phyloP scores from a whole-genome alignment of 2,329 filamentous ascomycete species.

The Penicillium glabrum region DNA sequence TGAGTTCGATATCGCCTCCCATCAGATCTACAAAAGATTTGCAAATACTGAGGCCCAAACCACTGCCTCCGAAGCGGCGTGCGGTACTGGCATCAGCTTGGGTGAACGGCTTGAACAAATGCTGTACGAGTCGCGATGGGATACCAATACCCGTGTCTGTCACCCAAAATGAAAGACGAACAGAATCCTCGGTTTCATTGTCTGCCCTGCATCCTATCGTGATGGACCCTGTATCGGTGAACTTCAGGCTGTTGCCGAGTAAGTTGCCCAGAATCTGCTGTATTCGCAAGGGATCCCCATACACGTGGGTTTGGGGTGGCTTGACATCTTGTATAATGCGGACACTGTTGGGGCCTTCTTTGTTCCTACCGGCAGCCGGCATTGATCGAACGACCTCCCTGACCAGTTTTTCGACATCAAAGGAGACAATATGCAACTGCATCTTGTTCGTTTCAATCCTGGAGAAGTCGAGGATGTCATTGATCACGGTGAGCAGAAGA shows the following conservation, averaged over 20 bases:
- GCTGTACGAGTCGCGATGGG: background rate
- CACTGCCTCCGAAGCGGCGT: background rate
- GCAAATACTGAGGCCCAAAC: background rate
- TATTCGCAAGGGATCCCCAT: background rate
- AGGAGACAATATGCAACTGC: background rate
- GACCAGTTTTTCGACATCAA: background rate
- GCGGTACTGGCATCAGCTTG: background rate
- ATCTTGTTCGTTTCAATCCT: slow-evolving; percentile 6
- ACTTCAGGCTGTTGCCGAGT: background rate
- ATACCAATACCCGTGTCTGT: background rate
- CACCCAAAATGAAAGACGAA: background rate
- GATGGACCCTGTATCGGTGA: background rate
- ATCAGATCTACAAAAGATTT: background rate
- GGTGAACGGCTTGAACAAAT: background rate
- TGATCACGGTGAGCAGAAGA: slow-evolving; percentile 3
- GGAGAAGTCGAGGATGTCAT: slow-evolving; percentile 9
- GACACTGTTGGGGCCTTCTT: background rate
- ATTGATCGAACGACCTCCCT: background rate
- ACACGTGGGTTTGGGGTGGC: background rate
- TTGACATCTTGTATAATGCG: background rate
- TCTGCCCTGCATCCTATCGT: background rate
- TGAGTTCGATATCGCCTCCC: background rate
- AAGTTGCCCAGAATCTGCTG: background rate
- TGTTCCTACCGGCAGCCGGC: background rate
- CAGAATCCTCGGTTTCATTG: background rate